These are phyloP conservation scores for Cytospora chrysosperma DNA, from an alignment of 2,329 filamentous ascomycete species.

Conservation along the genomic window DNA sequence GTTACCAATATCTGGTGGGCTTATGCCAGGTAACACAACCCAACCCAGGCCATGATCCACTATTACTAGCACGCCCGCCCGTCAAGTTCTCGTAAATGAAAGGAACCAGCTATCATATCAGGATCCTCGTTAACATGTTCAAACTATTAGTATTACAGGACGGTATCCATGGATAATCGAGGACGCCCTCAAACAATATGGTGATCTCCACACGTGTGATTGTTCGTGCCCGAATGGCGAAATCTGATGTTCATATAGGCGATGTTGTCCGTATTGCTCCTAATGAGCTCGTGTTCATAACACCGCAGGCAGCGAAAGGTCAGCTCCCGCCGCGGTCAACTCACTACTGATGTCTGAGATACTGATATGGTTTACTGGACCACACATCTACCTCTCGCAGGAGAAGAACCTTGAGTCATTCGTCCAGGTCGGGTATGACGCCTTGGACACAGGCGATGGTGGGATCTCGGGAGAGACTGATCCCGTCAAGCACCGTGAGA, in stretches of 20 bases:
- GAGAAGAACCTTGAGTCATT: slow-evolving; percentile 20
- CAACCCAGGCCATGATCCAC: neutral
- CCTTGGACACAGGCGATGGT: neutral
- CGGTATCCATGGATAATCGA: slow-evolving; percentile 20
- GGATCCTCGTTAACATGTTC: too few species aligned
- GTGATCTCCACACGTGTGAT: neutral
- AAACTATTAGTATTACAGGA: neutral
- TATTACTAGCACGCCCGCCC: neutral
- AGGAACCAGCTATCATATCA: too few species aligned
- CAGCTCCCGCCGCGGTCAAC: neutral
- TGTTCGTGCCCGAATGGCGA: rapidly evolving
- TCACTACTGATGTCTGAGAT: neutral
- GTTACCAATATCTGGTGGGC: slow-evolving; percentile 10
- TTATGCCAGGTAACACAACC: slow-evolving; percentile 9
- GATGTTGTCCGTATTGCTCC: slow-evolving; percentile 9
- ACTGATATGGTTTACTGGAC: neutral
- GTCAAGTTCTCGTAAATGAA: too few species aligned
- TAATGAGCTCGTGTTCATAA: slow-evolving; percentile 2
- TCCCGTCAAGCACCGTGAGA: slow-evolving; percentile 13
- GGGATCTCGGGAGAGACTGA: slow-evolving; percentile 19
- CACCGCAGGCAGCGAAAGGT: neutral
- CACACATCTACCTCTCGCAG: slow-evolving; percentile 1
- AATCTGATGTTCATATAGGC: neutral
- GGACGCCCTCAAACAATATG: slow-evolving; percentile 9
- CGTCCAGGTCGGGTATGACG: slow-evolving; percentile 11